Evolutionary conservation across 2,329 filamentous ascomycete species (phyloP).

Genomic region (Trichoderma sp.): DNA sequence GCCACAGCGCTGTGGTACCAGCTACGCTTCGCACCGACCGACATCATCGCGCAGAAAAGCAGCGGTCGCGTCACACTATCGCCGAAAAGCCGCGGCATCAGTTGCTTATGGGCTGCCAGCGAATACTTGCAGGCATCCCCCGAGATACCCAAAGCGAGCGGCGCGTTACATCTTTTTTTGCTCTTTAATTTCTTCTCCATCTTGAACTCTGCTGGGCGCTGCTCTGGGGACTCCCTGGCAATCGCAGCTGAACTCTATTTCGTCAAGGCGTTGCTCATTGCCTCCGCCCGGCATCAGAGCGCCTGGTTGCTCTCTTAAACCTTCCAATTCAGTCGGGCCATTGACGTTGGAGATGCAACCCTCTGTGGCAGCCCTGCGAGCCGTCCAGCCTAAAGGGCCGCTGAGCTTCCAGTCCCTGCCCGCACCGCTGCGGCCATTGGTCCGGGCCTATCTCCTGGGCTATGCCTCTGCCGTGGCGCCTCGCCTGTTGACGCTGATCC

Average conservation of each 20-base stretch:
- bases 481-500: slow-evolving; percentile 55
- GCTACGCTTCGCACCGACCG: neutral
- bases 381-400: slow-evolving; percentile 14
- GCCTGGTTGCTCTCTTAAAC: neutral
- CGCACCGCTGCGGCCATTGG: slow-evolving; percentile 54
- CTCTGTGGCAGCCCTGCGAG: slow-evolving; percentile 16
- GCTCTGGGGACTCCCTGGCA: neutral
- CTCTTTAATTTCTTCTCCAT: neutral
- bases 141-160: slow-evolving; percentile 13
- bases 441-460: slow-evolving; percentile 62
- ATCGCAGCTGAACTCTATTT: neutral
- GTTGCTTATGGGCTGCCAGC: neutral
- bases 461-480: slow-evolving; percentile 62
- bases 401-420: slow-evolving; percentile 44
- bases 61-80: slow-evolving; percentile 17
- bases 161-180: slow-evolving; percentile 17
- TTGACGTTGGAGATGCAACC: slow-evolving; percentile 21
- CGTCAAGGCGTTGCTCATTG: neutral
- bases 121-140: slow-evolving; percentile 16
- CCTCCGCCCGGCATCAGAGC: neutral
- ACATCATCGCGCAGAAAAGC: slow-evolving; percentile 13
- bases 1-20: neutral
- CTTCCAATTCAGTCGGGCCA: neutral
- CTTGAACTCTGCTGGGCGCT: neutral
- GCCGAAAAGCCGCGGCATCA: neutral